These are phyloP conservation scores for Neocallimastix lanati DNA, from an alignment of 192 early-diverging fungal genomes.

Conservation along the genomic window DNA sequence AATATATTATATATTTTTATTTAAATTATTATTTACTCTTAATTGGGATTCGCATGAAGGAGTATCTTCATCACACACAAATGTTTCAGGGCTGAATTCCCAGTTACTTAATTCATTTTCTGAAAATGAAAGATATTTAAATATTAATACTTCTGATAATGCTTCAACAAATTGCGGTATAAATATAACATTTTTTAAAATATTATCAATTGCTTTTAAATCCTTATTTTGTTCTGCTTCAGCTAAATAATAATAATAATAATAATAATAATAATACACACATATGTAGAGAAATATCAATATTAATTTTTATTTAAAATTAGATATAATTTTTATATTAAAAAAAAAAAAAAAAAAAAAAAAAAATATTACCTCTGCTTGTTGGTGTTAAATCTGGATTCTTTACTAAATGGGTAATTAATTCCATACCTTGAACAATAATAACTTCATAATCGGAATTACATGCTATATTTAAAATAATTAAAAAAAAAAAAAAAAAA, in stretches of 20 bases:
- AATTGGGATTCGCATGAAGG: slow-evolving; percentile 74
- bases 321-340: no score
- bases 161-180: slow-evolving; percentile 44
- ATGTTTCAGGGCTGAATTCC: slow-evolving; percentile 73
- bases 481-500: no score
- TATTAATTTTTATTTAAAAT: no score
- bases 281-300: no score
- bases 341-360: background rate
- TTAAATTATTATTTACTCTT: slow-evolving; percentile 19
- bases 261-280: no score
- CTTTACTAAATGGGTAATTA: slow-evolving; percentile 47
- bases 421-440: slow-evolving; percentile 52
- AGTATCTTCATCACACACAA: slow-evolving; percentile 55
- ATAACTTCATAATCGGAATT: slow-evolving; percentile 27
- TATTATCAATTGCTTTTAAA: slow-evolving; percentile 20
- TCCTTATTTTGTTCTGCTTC: slow-evolving; percentile 27
- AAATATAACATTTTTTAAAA: slow-evolving; percentile 45
- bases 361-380: background rate
- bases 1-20: no score
- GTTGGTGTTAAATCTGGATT: slow-evolving; percentile 13
- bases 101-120: slow-evolving; percentile 53
- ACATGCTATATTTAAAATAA: no score
- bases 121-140: slow-evolving; percentile 50
- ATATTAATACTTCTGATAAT: slow-evolving; percentile 52
- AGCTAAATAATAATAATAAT: background rate